Conservation (phyloP, 495 filamentous ascomycete genomes). For the Gamarada debralockiae region DNA sequence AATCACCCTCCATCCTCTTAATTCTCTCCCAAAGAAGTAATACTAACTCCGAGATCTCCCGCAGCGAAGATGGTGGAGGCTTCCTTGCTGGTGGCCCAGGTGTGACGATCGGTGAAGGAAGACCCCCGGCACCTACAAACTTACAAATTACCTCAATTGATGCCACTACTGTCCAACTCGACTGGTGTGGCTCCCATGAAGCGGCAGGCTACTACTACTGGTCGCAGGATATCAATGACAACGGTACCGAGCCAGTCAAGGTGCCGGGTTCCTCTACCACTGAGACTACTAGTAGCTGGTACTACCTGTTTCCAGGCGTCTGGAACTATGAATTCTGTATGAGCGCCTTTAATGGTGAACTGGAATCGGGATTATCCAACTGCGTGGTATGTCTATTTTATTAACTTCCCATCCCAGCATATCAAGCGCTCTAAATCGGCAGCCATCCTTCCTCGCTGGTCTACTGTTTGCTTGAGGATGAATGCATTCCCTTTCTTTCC, state of each 20-base stretch:
- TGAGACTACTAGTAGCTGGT: not conserved
- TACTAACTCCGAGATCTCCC: too few relatives aligned
- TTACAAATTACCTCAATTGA: not conserved
- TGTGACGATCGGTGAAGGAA: not conserved
- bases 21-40: too few relatives aligned
- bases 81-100: not conserved
- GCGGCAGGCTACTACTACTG: not conserved
- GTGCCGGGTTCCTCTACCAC: not conserved
- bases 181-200: not conserved
- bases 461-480: too few relatives aligned
- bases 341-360: not conserved
- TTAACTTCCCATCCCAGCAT: too few relatives aligned
- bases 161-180: not conserved
- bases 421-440: too few relatives aligned
- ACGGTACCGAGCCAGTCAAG: not conserved
- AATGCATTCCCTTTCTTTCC: not conserved
- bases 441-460: too few relatives aligned
- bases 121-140: not conserved
- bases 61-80: not conserved
- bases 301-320: not conserved
- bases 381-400: not conserved
- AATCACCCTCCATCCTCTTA: too few relatives aligned
- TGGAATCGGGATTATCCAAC: not conserved
- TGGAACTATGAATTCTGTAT: not conserved
- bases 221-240: not conserved